Evolutionary conservation across 139 green algal species (phyloP).

Genomic region (Chlorella sp.): DNA sequence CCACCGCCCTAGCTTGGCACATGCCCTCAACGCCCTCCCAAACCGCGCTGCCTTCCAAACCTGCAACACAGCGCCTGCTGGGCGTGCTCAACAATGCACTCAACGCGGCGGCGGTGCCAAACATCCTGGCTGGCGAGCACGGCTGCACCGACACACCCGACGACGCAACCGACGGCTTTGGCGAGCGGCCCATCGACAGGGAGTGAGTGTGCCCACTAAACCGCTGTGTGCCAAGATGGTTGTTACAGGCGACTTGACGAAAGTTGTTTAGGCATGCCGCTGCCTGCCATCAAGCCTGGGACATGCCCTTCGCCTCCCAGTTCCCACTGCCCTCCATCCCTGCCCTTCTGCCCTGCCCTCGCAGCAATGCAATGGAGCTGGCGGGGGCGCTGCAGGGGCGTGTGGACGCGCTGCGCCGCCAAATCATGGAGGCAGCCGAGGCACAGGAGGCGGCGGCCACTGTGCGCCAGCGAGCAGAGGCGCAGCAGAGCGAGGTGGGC

Average conservation of each 20-base stretch:
- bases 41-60: neutral
- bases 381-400: constrained; percentile 14
- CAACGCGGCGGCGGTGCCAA: constrained; percentile 4
- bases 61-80: neutral
- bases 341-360: neutral
- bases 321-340: neutral
- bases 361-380: constrained; percentile 11
- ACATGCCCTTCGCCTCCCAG: too few species aligned
- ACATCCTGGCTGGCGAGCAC: neutral
- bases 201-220: too few species aligned
- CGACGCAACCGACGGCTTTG: neutral
- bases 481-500: constrained; percentile 1
- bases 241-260: too few species aligned
- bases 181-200: neutral
- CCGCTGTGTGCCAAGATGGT: too few species aligned
- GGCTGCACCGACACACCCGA: neutral
- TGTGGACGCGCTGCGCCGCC: constrained; percentile 13
- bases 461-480: neutral
- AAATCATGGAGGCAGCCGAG: neutral
- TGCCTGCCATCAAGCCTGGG: too few species aligned
- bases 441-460: neutral
- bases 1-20: too few species aligned
- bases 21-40: neutral
- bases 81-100: constrained; percentile 14
- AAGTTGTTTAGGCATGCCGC: too few species aligned